phyloP scores from a whole-genome alignment of 208 protist genomes.

The Trypanosoma theileri region DNA sequence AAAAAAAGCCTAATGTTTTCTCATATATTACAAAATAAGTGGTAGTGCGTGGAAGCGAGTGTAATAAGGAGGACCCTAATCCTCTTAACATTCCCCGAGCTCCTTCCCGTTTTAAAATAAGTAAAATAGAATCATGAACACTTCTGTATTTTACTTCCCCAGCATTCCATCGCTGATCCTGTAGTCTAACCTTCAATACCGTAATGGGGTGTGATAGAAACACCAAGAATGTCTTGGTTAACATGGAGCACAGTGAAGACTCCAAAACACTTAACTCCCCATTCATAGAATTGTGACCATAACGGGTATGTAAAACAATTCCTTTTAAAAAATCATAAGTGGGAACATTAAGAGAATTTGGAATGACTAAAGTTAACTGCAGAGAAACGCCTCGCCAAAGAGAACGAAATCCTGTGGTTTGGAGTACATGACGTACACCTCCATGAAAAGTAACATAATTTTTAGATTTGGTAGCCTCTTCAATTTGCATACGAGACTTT shows the following conservation, averaged over 20 bases:
- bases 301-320: conserved; percentile 40
- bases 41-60: conserved; percentile 75
- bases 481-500: conserved; percentile 91
- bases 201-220: conserved; percentile 77
- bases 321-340: conserved; percentile 83
- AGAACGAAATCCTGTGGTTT: conserved; percentile 60
- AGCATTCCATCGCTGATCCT: conserved; percentile 65
- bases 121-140: conserved; percentile 45
- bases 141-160: conserved; percentile 64
- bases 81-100: conserved; percentile 69
- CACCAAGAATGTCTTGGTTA: conserved; percentile 66
- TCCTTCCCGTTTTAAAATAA: conserved; percentile 66
- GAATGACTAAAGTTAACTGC: conserved; percentile 78
- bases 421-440: conserved; percentile 52
- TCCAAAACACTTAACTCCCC: conserved; percentile 58
- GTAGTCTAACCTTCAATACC: conserved; percentile 74
- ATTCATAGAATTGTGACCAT: background rate
- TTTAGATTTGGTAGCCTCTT: conserved; percentile 42
- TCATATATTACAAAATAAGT: conserved; percentile 84
- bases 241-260: conserved; percentile 67
- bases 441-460: conserved; percentile 69
- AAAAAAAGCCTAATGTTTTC: conserved; percentile 52
- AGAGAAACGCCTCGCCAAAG: conserved; percentile 77
- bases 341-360: conserved; percentile 71
- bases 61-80: conserved; percentile 55